Evolutionary conservation across 2,329 filamentous ascomycete species (phyloP).

Genomic region (Cercospora sp.): DNA sequence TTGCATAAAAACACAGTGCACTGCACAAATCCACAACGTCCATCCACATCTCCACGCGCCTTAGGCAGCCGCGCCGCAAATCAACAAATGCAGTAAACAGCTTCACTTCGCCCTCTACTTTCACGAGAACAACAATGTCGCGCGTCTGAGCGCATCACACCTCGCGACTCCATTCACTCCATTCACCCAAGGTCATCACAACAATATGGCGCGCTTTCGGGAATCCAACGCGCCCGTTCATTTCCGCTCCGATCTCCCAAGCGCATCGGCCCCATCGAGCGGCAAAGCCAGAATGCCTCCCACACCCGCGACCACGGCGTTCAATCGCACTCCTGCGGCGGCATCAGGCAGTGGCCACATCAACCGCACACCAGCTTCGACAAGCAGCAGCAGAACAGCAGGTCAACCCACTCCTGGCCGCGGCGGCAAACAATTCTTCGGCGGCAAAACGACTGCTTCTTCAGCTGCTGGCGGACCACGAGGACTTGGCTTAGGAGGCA

Average conservation of each 20-base stretch:
- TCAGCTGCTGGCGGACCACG: neutral
- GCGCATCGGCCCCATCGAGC: neutral
- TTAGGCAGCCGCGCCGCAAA: neutral
- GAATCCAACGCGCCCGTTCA: neutral
- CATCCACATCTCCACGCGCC: neutral
- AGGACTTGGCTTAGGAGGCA: slow-evolving; percentile 16
- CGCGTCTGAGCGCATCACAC: neutral
- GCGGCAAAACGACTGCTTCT: slow-evolving; percentile 13
- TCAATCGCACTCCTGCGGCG: neutral
- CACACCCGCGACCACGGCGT: neutral
- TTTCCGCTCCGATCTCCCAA: neutral
- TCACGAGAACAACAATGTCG: neutral
- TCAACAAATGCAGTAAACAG: neutral
- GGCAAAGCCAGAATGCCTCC: neutral
- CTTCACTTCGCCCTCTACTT: neutral
- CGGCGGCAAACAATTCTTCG: neutral
- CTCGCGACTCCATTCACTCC: too few relatives aligned
- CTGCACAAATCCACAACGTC: neutral
- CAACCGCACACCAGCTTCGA: neutral
- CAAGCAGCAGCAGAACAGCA: neutral
- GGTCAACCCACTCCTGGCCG: neutral
- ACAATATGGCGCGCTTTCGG: neutral
- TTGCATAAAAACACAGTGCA: neutral
- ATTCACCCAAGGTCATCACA: neutral
- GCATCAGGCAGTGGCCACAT: neutral